Evolutionary conservation across 495 filamentous ascomycete genomes (phyloP).

Genomic region (Xylaria cubensis): DNA sequence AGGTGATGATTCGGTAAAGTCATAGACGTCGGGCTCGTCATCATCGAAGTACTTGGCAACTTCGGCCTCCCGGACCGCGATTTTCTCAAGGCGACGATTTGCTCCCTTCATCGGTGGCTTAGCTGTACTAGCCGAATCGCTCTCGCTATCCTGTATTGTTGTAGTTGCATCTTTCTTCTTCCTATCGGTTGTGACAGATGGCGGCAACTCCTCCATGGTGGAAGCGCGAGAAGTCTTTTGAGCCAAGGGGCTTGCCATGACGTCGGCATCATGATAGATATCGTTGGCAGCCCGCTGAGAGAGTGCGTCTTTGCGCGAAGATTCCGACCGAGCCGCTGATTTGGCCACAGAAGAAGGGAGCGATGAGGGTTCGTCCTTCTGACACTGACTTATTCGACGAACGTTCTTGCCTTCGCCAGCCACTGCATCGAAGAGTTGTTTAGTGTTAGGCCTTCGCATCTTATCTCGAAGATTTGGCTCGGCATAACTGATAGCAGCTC

Average conservation of each 20-base stretch:
- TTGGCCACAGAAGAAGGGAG: constrained; percentile 35
- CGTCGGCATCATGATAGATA: constrained; percentile 18
- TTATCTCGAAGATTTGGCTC: constrained; percentile 85
- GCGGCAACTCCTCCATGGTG: constrained; percentile 34
- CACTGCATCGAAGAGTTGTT: constrained; percentile 76
- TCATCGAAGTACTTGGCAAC: constrained; percentile 33
- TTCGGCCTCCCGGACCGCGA: constrained; percentile 37
- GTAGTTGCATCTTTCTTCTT: constrained; percentile 35
- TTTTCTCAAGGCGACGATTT: constrained; percentile 36
- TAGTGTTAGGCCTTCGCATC: constrained; percentile 79
- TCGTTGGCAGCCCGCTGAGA: constrained; percentile 9
- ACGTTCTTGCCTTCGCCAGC: constrained; percentile 56
- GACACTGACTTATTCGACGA: constrained; percentile 43
- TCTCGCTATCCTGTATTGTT: constrained; percentile 11
- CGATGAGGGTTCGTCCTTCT: constrained; percentile 37
- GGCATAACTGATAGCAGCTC: constrained; percentile 78
- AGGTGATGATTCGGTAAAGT: constrained; percentile 45
- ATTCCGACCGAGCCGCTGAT: constrained; percentile 30
- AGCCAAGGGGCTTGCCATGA: constrained; percentile 38
- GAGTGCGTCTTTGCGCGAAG: constrained; percentile 33
- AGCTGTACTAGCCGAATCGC: not conserved
- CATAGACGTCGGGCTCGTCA: constrained; percentile 43
- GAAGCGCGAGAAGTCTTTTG: constrained; percentile 30
- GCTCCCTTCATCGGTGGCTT: constrained; percentile 27
- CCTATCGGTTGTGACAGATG: constrained; percentile 41